These are phyloP conservation scores for Lophiostoma macrostomum DNA, from an alignment of 495 filamentous ascomycete genomes.

Conservation along the genomic window DNA sequence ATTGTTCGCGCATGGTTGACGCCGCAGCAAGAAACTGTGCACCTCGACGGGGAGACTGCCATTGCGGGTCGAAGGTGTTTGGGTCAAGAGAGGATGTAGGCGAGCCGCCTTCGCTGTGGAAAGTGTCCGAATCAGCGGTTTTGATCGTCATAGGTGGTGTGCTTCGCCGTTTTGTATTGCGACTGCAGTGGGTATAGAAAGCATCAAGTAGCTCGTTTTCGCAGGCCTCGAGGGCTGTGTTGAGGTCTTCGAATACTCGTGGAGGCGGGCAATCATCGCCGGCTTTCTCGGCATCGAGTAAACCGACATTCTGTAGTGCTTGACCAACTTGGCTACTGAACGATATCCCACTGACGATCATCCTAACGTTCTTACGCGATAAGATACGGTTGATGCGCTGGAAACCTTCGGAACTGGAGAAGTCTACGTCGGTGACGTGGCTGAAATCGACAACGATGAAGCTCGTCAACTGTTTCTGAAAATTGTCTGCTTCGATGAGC, in stretches of 20 bases:
- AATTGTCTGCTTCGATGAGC: slow-evolving; percentile 77
- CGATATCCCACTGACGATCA: slow-evolving; percentile 77
- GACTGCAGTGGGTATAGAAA: slow-evolving; percentile 44
- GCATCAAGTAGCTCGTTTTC: slow-evolving; percentile 92
- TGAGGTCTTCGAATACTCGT: slow-evolving; percentile 79
- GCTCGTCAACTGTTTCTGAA: slow-evolving; percentile 71
- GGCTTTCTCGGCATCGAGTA: slow-evolving; percentile 57
- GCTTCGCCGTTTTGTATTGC: slow-evolving; percentile 1
- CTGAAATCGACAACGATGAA: slow-evolving; percentile 87
- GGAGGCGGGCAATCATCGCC: slow-evolving; percentile 57
- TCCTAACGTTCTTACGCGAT: slow-evolving; percentile 64
- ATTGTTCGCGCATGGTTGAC: slow-evolving; percentile 62
- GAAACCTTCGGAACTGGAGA: slow-evolving; percentile 92
- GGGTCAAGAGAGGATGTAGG: slow-evolving; percentile 3
- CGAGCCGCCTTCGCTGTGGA: neutral
- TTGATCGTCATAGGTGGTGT: slow-evolving; percentile 31
- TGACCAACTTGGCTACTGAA: slow-evolving; percentile 70
- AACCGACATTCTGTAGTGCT: slow-evolving; percentile 73
- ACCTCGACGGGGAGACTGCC: slow-evolving; percentile 73
- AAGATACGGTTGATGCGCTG: slow-evolving; percentile 85
- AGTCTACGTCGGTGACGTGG: slow-evolving; percentile 89
- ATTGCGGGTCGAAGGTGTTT: slow-evolving; percentile 51
- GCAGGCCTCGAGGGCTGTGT: slow-evolving; percentile 87
- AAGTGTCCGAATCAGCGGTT: neutral
- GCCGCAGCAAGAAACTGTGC: slow-evolving; percentile 76